Percentiles rank a stretch among this genome's conserved stretches.
These are phyloP conservation scores for Tetrahymena malaccensis DNA, from an alignment of 73 alveolate genomes.

Conservation along the genomic window DNA sequence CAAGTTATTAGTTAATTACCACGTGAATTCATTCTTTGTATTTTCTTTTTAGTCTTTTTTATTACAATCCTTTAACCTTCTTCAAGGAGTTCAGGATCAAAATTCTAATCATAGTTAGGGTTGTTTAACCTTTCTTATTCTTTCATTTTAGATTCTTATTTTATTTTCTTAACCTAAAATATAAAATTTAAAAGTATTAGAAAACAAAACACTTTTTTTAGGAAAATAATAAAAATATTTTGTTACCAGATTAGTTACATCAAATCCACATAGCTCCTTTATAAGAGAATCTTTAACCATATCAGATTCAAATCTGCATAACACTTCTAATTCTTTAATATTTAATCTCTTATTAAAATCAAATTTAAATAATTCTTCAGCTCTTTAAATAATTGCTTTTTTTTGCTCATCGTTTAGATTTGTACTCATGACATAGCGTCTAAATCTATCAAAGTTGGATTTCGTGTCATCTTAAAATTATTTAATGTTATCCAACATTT, in stretches of 20 bases:
- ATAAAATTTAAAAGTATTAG: too few species aligned
- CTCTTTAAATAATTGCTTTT: conserved; percentile 3
- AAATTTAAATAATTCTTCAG: conserved; percentile 10
- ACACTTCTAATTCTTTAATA: conserved; percentile 14
- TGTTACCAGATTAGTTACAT: neutral
- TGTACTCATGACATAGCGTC: neutral
- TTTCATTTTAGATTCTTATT: conserved; percentile 6
- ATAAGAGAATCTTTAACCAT: conserved; percentile 31
- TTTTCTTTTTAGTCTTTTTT: conserved; percentile 11
- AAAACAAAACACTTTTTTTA: neutral
- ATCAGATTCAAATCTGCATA: conserved; percentile 4
- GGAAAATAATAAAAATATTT: too few species aligned
- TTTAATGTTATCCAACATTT: conserved; percentile 8
- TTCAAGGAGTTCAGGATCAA: conserved; percentile 29
- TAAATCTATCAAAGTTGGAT: conserved; percentile 24
- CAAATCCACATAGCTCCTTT: conserved; percentile 16
- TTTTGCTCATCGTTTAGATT: conserved; percentile 21
- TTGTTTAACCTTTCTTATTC: neutral
- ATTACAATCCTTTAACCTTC: conserved; percentile 23
- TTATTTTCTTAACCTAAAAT: neutral
- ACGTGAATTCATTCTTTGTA: conserved; percentile 3
- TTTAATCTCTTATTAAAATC: conserved; percentile 6
- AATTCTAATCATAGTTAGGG: conserved; percentile 20
- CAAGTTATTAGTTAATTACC: neutral
- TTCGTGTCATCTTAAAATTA: conserved; percentile 11